A percentile compares a stretch with the other conserved stretches of the same genome.
phyloP scores from a whole-genome alignment of 2,329 filamentous ascomycete species.

The Juglanconis oblonga region DNA sequence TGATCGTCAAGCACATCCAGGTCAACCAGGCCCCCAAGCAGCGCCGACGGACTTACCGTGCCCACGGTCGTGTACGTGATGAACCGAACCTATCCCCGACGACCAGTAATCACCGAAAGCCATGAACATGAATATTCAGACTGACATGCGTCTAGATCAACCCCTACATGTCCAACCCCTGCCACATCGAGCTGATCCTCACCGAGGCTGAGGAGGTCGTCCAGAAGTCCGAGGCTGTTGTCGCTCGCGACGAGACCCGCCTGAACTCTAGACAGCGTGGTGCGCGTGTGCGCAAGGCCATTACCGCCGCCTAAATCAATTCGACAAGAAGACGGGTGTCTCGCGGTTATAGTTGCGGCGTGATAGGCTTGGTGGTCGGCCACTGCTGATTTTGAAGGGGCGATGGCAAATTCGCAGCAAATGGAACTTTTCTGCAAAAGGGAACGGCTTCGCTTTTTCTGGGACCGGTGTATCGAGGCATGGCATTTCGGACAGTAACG shows the following conservation, averaged over 20 bases:
- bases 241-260: slow-evolving; percentile 57
- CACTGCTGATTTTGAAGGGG: slow-evolving; percentile 10
- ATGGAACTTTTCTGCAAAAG: slow-evolving; percentile 17
- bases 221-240: slow-evolving; percentile 76
- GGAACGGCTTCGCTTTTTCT: slow-evolving; percentile 21
- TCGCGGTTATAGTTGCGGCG: slow-evolving; percentile 22
- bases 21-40: slow-evolving; percentile 99
- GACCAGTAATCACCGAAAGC: neutral
- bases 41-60: slow-evolving; percentile 98
- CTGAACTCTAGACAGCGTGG: slow-evolving; percentile 93
- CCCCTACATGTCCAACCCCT: slow-evolving; percentile 99
- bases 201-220: slow-evolving; percentile 96
- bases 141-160: slow-evolving; percentile 71
- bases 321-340: slow-evolving; percentile 3
- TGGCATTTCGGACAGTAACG: slow-evolving; percentile 21
- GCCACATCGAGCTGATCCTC: slow-evolving; percentile 99
- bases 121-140: neutral
- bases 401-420: slow-evolving; percentile 10
- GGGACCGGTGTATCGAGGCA: slow-evolving; percentile 21
- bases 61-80: slow-evolving; percentile 94
- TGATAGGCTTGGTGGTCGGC: slow-evolving; percentile 35
- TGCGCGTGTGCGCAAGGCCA: slow-evolving; percentile 59
- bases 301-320: slow-evolving; percentile 57
- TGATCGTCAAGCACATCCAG: slow-evolving; percentile 99
- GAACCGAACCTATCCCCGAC: slow-evolving; percentile 3